Evolutionary conservation across 441 rosid species (phyloP).

Genomic region (Raphanus hybrid): DNA sequence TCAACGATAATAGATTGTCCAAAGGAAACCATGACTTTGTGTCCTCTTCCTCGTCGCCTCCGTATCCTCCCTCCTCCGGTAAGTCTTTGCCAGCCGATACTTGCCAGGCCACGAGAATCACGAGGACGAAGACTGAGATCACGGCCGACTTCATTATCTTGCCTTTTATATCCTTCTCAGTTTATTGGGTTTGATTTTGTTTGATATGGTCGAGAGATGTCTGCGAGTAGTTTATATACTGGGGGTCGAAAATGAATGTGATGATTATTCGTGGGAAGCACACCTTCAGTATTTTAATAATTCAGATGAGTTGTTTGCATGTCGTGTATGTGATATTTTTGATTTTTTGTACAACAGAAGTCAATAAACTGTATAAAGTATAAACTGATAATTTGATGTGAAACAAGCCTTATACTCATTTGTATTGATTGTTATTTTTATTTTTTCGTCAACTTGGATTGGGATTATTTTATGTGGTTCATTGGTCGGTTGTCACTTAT

Average conservation of each 20-base stretch:
- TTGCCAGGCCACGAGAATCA: constrained; percentile 36
- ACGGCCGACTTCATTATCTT: constrained; percentile 40
- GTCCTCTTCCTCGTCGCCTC: constrained; percentile 24
- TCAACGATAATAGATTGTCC: constrained; percentile 51
- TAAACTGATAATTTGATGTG: background rate
- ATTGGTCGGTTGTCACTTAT: too few relatives aligned
- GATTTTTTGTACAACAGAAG: background rate
- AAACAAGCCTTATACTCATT: constrained; percentile 17
- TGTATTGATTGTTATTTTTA: background rate
- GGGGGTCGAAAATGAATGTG: background rate
- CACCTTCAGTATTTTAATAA: constrained; percentile 8
- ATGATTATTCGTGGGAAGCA: constrained; percentile 44
- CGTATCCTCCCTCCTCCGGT: constrained; percentile 27
- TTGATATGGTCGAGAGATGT: constrained; percentile 36
- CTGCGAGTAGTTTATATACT: constrained; percentile 26
- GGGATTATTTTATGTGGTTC: background rate
- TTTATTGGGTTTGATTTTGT: constrained; percentile 17
- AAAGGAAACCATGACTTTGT: constrained; percentile 33
- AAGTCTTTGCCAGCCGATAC: constrained; percentile 8
- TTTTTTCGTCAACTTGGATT: constrained; percentile 20
- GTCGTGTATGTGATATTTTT: constrained; percentile 26
- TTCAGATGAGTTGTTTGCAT: constrained; percentile 38
- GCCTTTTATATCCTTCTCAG: background rate
- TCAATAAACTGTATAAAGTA: too few relatives aligned
- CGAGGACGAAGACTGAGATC: constrained; percentile 31